Evolutionary conservation across 306 rosid species (phyloP).

Genomic region (Castanea mollissima): DNA sequence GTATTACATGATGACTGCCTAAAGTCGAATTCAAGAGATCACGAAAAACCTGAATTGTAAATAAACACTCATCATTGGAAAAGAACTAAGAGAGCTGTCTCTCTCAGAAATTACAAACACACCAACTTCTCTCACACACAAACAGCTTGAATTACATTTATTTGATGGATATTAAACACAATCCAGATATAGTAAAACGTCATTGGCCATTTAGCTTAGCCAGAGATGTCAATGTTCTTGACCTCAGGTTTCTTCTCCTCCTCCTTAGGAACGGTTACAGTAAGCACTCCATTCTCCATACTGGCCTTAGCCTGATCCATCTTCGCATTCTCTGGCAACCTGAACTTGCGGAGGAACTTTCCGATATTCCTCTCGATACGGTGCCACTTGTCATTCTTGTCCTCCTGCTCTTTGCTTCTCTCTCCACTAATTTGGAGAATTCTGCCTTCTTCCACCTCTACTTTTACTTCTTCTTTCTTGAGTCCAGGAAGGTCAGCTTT

Average conservation of each 20-base stretch:
- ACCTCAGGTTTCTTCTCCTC: slow-evolving; percentile 12
- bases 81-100: too few relatives aligned
- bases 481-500: slow-evolving; percentile 22
- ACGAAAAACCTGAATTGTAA: too few relatives aligned
- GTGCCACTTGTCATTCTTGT: slow-evolving; percentile 18
- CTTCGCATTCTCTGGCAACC: slow-evolving; percentile 19
- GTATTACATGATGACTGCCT: too few relatives aligned
- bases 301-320: slow-evolving; percentile 11
- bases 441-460: slow-evolving; percentile 20
- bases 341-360: slow-evolving; percentile 18
- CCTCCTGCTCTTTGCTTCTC: slow-evolving; percentile 13
- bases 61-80: too few relatives aligned
- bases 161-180: background rate
- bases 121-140: background rate
- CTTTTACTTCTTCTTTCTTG: slow-evolving; percentile 20
- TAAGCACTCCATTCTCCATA: slow-evolving; percentile 19
- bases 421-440: slow-evolving; percentile 20
- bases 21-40: too few relatives aligned
- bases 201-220: background rate
- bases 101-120: background rate
- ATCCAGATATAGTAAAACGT: background rate
- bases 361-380: slow-evolving; percentile 4
- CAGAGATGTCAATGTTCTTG: slow-evolving; percentile 9
- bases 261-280: slow-evolving; percentile 9
- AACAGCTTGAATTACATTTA: background rate